Percentiles rank a stretch among this genome's conserved stretches.
Evolutionary conservation across 75 land plant genomes (phyloP).

Genomic region (Chamaecyparis obtusa): DNA sequence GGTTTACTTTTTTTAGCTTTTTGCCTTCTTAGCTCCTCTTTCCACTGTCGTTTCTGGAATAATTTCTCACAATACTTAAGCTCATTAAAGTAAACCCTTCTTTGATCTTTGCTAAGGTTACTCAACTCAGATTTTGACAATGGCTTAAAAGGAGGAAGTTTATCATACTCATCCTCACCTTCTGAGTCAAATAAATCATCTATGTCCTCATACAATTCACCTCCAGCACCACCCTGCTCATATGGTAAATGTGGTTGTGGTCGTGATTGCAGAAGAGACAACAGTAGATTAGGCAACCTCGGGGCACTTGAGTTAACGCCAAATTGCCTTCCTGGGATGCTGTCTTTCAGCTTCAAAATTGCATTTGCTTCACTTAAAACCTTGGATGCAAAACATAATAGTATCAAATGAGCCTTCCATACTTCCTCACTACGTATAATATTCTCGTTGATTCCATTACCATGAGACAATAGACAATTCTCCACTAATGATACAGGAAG

Average conservation of each 20-base stretch:
- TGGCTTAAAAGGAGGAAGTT: slow-evolving; percentile 71
- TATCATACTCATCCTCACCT: slow-evolving; percentile 81
- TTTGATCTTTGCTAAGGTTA: slow-evolving; percentile 55
- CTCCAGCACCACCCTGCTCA: slow-evolving; percentile 18
- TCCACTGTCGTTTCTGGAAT: slow-evolving; percentile 82
- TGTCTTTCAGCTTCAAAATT: slow-evolving; percentile 60
- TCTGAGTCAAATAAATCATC: slow-evolving; percentile 31
- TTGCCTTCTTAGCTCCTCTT: slow-evolving; percentile 39
- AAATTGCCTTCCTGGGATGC: slow-evolving; percentile 39
- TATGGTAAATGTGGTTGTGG: slow-evolving; percentile 29
- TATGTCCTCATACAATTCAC: slow-evolving; percentile 32
- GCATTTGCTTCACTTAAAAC: slow-evolving; percentile 69
- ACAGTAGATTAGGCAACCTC: slow-evolving; percentile 82
- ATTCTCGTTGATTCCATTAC: slow-evolving; percentile 52
- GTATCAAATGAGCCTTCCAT: slow-evolving; percentile 72
- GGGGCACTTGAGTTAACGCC: slow-evolving; percentile 46
- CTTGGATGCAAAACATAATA: slow-evolving; percentile 73
- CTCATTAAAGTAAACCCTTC: slow-evolving; percentile 76
- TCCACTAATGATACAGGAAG: slow-evolving; percentile 80
- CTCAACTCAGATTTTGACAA: slow-evolving; percentile 71
- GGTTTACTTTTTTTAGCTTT: slow-evolving; percentile 30
- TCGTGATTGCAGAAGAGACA: slow-evolving; percentile 66
- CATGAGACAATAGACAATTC: slow-evolving; percentile 68
- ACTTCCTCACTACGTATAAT: slow-evolving; percentile 74
- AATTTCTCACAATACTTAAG: slow-evolving; percentile 79